Conservation (phyloP, 257 asterid genomes). For the Schizonepeta tenuifolia region DNA sequence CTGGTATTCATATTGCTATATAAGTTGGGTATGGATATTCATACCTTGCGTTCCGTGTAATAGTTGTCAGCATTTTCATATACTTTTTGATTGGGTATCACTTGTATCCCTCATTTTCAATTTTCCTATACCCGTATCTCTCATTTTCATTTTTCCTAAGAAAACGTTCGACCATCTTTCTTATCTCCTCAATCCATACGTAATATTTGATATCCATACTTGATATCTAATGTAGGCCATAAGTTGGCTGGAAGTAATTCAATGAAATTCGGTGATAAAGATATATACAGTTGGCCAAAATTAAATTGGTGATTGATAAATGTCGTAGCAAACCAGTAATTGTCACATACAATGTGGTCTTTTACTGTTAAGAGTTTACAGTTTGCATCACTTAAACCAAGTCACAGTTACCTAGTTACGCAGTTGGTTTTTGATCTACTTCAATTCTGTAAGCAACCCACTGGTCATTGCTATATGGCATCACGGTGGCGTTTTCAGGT, state of each 20-base stretch:
- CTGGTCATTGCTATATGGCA: constrained; percentile 47
- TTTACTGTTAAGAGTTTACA: neutral
- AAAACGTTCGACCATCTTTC: no score
- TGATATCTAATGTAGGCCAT: no score
- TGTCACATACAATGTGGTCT: neutral
- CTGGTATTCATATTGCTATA: no score
- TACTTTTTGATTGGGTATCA: no score
- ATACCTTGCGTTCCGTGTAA: no score
- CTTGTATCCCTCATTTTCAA: no score
- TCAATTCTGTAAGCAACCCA: constrained; percentile 56
- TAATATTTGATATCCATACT: no score
- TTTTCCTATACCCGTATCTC: no score
- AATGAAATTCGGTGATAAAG: neutral
- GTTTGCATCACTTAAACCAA: neutral
- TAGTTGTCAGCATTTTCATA: no score
- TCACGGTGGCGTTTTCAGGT: constrained; percentile 45
- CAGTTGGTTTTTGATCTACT: constrained; percentile 21
- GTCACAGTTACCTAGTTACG: neutral
- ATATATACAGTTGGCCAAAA: neutral
- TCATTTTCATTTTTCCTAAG: no score
- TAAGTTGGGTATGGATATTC: no score
- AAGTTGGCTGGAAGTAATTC: neutral
- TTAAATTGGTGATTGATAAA: neutral
- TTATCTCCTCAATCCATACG: no score
- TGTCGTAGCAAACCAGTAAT: neutral